Conservation (phyloP, 1,139 yeast species). For the Hansenula lynferdii region DNA sequence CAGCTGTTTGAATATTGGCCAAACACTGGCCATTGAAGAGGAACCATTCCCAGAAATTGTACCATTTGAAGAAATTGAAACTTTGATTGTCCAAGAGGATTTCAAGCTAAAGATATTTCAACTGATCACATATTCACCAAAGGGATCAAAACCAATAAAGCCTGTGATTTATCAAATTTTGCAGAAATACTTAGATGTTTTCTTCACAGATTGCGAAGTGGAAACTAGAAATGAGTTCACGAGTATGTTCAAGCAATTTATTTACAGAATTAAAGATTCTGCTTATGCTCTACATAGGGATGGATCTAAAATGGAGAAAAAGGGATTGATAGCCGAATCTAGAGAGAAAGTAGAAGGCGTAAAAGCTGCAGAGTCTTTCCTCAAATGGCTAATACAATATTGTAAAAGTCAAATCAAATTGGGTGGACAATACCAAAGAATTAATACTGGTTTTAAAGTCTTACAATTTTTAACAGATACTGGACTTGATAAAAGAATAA, state of each 20-base stretch:
- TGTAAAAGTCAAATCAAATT: constrained; percentile 47
- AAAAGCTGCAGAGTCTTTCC: constrained; percentile 33
- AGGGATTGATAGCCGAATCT: constrained; percentile 32
- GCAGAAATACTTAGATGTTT: constrained; percentile 36
- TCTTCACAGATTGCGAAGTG: constrained; percentile 59
- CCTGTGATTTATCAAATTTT: constrained; percentile 39
- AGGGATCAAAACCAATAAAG: constrained; percentile 54
- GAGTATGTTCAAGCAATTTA: constrained; percentile 55
- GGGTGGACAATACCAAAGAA: constrained; percentile 64
- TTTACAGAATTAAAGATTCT: constrained; percentile 64
- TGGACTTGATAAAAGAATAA: constrained; percentile 38
- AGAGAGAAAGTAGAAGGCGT: constrained; percentile 25
- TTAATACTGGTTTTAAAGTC: constrained; percentile 46
- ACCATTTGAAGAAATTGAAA: constrained; percentile 29
- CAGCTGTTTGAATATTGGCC: constrained; percentile 61
- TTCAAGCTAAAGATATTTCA: constrained; percentile 57
- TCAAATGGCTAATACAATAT: constrained; percentile 37
- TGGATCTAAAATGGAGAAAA: constrained; percentile 32
- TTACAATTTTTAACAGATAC: constrained; percentile 44
- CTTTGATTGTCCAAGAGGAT: constrained; percentile 40
- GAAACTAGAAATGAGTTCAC: constrained; percentile 63
- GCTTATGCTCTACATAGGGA: constrained; percentile 52
- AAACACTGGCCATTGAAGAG: constrained; percentile 46
- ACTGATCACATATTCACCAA: constrained; percentile 55
- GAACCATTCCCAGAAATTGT: constrained; percentile 46